phyloP scores from a whole-genome alignment of 805 yeast species.

The Saturnispora dispora region DNA sequence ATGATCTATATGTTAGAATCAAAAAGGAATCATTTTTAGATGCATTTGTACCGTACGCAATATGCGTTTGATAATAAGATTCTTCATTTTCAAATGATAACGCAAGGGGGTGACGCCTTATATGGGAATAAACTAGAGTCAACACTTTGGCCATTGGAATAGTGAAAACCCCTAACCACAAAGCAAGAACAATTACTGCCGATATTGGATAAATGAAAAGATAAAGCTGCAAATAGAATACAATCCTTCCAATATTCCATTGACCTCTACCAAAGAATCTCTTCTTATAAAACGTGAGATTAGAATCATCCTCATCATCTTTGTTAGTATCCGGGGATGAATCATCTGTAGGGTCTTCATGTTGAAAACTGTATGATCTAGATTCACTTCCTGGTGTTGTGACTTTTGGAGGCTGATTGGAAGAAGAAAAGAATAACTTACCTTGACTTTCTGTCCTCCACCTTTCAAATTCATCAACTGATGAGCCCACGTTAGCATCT shows the following conservation, averaged over 20 bases:
- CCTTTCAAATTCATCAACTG: constrained; percentile 71
- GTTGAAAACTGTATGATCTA: background rate
- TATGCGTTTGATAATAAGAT: constrained; percentile 32
- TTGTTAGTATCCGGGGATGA: background rate
- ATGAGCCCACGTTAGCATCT: constrained; percentile 82
- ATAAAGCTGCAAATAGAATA: constrained; percentile 67
- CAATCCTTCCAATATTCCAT: constrained; percentile 78
- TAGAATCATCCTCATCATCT: constrained; percentile 23
- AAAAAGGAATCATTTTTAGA: constrained; percentile 52
- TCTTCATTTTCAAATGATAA: constrained; percentile 61
- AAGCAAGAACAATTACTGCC: constrained; percentile 40
- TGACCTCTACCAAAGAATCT: constrained; percentile 84
- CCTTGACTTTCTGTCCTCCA: constrained; percentile 84
- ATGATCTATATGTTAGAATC: constrained; percentile 84
- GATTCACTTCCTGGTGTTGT: constrained; percentile 7
- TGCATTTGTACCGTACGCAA: constrained; percentile 10
- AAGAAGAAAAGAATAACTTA: constrained; percentile 71
- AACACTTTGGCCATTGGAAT: constrained; percentile 89
- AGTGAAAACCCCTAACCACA: constrained; percentile 82
- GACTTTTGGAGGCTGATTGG: constrained; percentile 6
- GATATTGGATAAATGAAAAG: constrained; percentile 60
- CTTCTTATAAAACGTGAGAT: constrained; percentile 22
- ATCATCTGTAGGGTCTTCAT: background rate
- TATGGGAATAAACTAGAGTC: constrained; percentile 57
- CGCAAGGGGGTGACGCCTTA: constrained; percentile 86